These are phyloP conservation scores for Jamesozyma gamospora DNA, from an alignment of 805 yeast species.

Conservation along the genomic window DNA sequence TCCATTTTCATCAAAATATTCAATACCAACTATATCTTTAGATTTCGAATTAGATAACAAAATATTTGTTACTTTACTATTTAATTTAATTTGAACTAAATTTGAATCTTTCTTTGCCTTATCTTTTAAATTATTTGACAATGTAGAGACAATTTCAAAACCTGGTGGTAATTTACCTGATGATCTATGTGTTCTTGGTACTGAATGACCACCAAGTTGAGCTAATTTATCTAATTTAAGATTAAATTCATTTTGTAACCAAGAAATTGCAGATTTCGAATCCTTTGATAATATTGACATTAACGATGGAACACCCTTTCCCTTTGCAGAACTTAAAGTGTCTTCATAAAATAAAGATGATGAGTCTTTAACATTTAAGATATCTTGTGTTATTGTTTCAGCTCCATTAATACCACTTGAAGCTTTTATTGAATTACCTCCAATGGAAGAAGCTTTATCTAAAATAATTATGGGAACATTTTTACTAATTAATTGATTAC, in stretches of 20 bases:
- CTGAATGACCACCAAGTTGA: slow-evolving; percentile 74
- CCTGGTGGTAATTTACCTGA: slow-evolving; percentile 50
- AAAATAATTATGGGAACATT: slow-evolving; percentile 37
- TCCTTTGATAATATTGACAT: slow-evolving; percentile 51
- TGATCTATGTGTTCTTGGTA: slow-evolving; percentile 74
- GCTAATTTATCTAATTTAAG: slow-evolving; percentile 61
- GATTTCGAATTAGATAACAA: slow-evolving; percentile 23
- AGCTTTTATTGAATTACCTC: slow-evolving; percentile 55
- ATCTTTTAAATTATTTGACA: slow-evolving; percentile 32
- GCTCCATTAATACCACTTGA: slow-evolving; percentile 65
- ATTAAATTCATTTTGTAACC: slow-evolving; percentile 58
- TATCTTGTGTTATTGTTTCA: slow-evolving; percentile 48
- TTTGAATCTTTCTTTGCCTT: slow-evolving; percentile 19
- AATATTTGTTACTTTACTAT: slow-evolving; percentile 29
- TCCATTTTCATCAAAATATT: slow-evolving; percentile 29
- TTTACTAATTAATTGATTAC: slow-evolving; percentile 31
- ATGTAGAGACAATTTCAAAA: slow-evolving; percentile 42
- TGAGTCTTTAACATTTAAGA: slow-evolving; percentile 42
- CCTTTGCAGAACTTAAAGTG: slow-evolving; percentile 57
- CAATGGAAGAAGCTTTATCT: slow-evolving; percentile 41
- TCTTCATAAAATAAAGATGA: slow-evolving; percentile 53
- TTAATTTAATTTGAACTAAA: slow-evolving; percentile 31
- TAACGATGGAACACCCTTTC: slow-evolving; percentile 47
- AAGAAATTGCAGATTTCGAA: slow-evolving; percentile 57
- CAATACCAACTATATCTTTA: slow-evolving; percentile 34